Evolutionary conservation across 768 basidiomycete genomes (phyloP).

Genomic region (Auricularia heimuer): DNA sequence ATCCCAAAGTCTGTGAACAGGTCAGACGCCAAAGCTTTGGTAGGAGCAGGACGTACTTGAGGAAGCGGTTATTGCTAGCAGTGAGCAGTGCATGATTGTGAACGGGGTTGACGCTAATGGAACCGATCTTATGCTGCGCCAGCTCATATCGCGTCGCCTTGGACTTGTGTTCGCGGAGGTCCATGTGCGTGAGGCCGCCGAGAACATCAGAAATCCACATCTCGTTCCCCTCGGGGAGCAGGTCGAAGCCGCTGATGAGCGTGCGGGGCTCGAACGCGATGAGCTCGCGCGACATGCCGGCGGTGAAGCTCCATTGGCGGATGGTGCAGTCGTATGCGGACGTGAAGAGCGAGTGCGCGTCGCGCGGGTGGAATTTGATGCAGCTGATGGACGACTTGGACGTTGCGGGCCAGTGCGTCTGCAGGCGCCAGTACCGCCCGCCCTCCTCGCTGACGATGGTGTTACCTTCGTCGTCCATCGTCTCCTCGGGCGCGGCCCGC

Average conservation of each 20-base stretch:
- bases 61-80: conserved; percentile 59
- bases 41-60: conserved; percentile 40
- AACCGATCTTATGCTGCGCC: conserved; percentile 64
- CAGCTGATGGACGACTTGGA: conserved; percentile 71
- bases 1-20: conserved; percentile 62
- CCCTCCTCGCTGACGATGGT: conserved; percentile 36
- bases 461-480: conserved; percentile 51
- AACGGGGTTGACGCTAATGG: conserved; percentile 68
- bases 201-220: conserved; percentile 74
- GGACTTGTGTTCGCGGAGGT: conserved; percentile 52
- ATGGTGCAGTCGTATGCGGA: conserved; percentile 76
- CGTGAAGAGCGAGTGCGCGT: conserved; percentile 72
- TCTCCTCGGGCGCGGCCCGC: conserved; percentile 55
- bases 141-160: conserved; percentile 53
- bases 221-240: conserved; percentile 58
- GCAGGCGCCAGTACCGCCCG: conserved; percentile 74
- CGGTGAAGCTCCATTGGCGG: conserved; percentile 60
- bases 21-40: background rate
- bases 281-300: conserved; percentile 62
- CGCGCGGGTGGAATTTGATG: conserved; percentile 65
- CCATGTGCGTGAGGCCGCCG: conserved; percentile 67
- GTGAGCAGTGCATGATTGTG: conserved; percentile 58
- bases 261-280: conserved; percentile 44
- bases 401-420: conserved; percentile 76
- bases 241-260: conserved; percentile 63